phyloP scores from a whole-genome alignment of 2,329 filamentous ascomycete genomes.

The Verticillium alfalfae region DNA sequence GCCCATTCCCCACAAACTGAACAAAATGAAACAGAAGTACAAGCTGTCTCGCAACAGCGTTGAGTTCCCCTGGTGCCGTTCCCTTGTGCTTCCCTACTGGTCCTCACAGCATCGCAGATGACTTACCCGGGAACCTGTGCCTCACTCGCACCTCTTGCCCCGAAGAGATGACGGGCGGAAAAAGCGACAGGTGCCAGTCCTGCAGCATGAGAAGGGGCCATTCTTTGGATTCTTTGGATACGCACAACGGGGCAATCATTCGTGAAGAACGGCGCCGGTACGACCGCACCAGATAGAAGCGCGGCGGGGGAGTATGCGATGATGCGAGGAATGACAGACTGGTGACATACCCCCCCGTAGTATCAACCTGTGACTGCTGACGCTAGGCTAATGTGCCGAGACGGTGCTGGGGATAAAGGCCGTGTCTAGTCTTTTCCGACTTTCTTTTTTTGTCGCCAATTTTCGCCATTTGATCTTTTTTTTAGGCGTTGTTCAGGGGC shows the following conservation, averaged over 20 bases:
- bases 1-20: not conserved
- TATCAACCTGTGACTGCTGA: not conserved
- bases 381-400: not conserved
- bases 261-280: not conserved
- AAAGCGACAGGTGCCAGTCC: not conserved
- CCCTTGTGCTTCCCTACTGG: not conserved
- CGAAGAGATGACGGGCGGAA: not conserved
- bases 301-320: not conserved
- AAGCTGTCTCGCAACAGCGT: not conserved
- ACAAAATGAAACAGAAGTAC: not conserved
- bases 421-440: not conserved
- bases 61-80: not conserved
- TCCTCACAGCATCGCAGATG: not conserved
- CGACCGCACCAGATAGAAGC: not conserved
- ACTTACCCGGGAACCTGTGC: not conserved
- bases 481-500: not conserved
- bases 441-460: not conserved
- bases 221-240: not conserved
- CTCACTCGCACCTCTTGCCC: not conserved
- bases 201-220: not conserved
- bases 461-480: not conserved
- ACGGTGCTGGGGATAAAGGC: not conserved
- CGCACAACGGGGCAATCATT: not conserved
- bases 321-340: not conserved
- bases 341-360: not conserved